phyloP scores from a whole-genome alignment of 2,329 filamentous ascomycete species.

The Penicillium sp. region DNA sequence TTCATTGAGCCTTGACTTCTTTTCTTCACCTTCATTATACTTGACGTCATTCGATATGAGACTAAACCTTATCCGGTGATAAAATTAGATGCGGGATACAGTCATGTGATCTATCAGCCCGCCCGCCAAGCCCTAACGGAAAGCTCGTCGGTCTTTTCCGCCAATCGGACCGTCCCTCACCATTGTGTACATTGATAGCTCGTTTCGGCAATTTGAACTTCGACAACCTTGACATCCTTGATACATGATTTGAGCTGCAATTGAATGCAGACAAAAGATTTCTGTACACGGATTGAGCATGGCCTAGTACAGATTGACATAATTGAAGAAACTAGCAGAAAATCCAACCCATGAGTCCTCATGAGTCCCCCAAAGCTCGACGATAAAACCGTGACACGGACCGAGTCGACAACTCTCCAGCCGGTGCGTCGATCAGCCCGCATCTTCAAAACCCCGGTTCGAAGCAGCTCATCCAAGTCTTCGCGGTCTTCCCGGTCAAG shows the following conservation, averaged over 20 bases:
- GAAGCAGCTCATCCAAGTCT: slow-evolving; percentile 5
- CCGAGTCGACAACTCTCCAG: background rate
- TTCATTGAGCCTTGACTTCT: background rate
- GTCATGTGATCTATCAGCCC: slow-evolving; percentile 9
- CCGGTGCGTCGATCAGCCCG: slow-evolving; percentile 11
- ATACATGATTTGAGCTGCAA: background rate
- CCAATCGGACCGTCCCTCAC: too few relatives aligned
- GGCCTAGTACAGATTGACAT: background rate
- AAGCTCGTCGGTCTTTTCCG: slow-evolving; percentile 7
- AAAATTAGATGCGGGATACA: slow-evolving; percentile 2
- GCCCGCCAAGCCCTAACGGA: slow-evolving; percentile 4
- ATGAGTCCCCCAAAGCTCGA: background rate
- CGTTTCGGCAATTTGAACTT: background rate
- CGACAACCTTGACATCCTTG: background rate
- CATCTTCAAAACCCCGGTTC: slow-evolving; percentile 9
- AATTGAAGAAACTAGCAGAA: background rate
- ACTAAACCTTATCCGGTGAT: background rate
- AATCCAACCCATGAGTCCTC: background rate
- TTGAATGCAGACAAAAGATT: background rate
- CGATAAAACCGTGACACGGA: background rate
- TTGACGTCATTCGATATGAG: slow-evolving; percentile 17
- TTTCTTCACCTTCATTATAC: background rate
- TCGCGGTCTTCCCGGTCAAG: slow-evolving; percentile 7
- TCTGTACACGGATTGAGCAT: background rate
- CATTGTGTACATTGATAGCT: too few relatives aligned